Evolutionary conservation across 108 stramenopile species (phyloP).

Genomic region (Pseudonitzschia multistriata): DNA sequence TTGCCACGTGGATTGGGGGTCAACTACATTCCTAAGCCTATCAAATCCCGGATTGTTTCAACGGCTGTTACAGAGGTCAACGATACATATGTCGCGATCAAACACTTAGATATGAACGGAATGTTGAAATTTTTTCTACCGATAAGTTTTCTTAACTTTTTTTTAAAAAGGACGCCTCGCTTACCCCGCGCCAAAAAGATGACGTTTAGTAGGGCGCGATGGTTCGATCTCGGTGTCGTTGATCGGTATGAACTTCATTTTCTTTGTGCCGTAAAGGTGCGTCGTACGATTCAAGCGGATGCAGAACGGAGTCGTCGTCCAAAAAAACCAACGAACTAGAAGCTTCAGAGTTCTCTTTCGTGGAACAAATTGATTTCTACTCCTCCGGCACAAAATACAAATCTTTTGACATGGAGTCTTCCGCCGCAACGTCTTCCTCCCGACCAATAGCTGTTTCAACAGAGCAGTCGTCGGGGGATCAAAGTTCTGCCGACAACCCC

Average conservation of each 20-base stretch:
- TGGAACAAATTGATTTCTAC: neutral
- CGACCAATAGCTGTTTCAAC: neutral
- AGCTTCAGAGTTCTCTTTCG: neutral
- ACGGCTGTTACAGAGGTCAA: neutral
- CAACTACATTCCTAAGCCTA: neutral
- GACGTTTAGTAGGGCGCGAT: neutral
- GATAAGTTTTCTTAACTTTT: neutral
- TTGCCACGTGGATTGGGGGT: neutral
- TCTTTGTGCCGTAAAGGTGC: neutral
- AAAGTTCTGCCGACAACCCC: neutral
- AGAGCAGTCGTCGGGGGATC: slow-evolving; percentile 4
- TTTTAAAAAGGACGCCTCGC: neutral
- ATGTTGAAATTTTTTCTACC: neutral
- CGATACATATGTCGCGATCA: neutral
- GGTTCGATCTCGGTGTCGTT: neutral
- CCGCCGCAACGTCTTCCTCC: neutral
- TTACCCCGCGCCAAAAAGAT: neutral
- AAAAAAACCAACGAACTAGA: neutral
- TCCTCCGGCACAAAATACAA: neutral
- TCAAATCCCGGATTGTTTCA: neutral
- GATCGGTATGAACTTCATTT: neutral
- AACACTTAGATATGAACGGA: slow-evolving; percentile 1
- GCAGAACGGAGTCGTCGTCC: neutral
- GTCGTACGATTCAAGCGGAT: slow-evolving; percentile 3
- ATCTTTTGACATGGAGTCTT: slow-evolving; percentile 3